phyloP scores from a whole-genome alignment of 2,329 filamentous ascomycete genomes.

The Pseudogymnoascus sp. region DNA sequence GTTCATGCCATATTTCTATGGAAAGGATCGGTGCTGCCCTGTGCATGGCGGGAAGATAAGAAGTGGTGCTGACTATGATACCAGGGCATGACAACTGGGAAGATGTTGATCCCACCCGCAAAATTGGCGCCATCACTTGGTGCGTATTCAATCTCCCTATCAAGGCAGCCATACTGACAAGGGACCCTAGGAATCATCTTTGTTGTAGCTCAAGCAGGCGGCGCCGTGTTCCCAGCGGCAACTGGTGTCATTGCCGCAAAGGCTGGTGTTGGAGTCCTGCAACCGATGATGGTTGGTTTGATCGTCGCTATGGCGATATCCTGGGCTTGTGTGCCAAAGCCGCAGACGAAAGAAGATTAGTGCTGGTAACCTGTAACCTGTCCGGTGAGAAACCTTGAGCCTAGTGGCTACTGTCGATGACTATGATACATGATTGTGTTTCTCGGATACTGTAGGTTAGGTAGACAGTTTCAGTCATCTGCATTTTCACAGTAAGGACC shows the following conservation, averaged over 20 bases:
- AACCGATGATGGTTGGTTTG: conserved; percentile 46
- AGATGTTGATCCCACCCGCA: conserved; percentile 44
- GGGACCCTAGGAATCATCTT: conserved; percentile 43
- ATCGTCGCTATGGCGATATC: conserved; percentile 40
- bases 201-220: conserved; percentile 50
- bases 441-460: background rate
- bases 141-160: conserved; percentile 22
- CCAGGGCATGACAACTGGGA: conserved; percentile 49
- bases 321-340: conserved; percentile 40
- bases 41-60: background rate
- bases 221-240: conserved; percentile 48
- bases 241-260: conserved; percentile 46
- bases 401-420: background rate
- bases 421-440: background rate
- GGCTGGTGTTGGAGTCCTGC: conserved; percentile 43
- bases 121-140: conserved; percentile 44
- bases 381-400: background rate
- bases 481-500: background rate
- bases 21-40: background rate
- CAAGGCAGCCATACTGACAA: background rate
- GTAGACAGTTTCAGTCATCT: background rate
- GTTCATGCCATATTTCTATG: conserved; percentile 18
- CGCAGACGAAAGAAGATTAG: conserved; percentile 7
- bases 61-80: conserved; percentile 13
- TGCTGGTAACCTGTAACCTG: background rate